These are phyloP conservation scores for Arthrobotrys entomopaga DNA, from an alignment of 2,329 filamentous ascomycete genomes.

Conservation along the genomic window DNA sequence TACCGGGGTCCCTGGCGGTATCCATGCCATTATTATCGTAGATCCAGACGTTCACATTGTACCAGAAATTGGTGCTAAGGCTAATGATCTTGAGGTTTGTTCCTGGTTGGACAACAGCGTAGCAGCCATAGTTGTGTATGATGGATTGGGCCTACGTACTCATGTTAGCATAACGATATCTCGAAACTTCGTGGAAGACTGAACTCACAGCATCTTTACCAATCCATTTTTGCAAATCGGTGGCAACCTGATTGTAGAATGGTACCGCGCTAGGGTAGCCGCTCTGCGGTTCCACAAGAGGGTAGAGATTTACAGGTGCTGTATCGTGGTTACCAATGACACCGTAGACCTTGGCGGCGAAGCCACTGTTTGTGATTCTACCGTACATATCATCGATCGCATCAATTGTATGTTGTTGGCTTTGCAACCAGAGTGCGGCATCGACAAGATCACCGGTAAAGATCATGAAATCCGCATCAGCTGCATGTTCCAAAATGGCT, in stretches of 20 bases:
- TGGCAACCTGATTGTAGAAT: conserved; percentile 32
- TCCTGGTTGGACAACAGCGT: conserved; percentile 64
- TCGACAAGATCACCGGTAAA: conserved; percentile 72
- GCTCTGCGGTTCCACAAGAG: conserved; percentile 60
- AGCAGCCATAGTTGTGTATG: conserved; percentile 63
- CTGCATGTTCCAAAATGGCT: conserved; percentile 60
- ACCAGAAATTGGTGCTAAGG: conserved; percentile 71
- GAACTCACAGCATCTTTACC: conserved; percentile 40
- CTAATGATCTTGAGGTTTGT: conserved; percentile 69
- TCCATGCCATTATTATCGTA: conserved; percentile 66
- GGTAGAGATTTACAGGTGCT: conserved; percentile 67
- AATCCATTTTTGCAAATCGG: conserved; percentile 43
- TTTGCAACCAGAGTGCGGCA: conserved; percentile 67
- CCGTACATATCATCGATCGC: conserved; percentile 65
- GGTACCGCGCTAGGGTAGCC: conserved; percentile 29
- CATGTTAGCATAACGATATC: background rate
- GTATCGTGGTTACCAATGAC: conserved; percentile 70
- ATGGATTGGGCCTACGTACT: conserved; percentile 36
- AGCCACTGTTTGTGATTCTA: conserved; percentile 62
- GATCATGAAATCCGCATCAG: conserved; percentile 67
- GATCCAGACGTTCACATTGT: conserved; percentile 69
- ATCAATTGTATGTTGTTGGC: conserved; percentile 59
- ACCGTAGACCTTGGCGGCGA: conserved; percentile 66
- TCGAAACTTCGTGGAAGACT: background rate
- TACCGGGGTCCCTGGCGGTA: conserved; percentile 64